These are phyloP conservation scores for Aspergillaceae sp. DNA, from an alignment of 2,329 filamentous ascomycete species.

Conservation along the genomic window DNA sequence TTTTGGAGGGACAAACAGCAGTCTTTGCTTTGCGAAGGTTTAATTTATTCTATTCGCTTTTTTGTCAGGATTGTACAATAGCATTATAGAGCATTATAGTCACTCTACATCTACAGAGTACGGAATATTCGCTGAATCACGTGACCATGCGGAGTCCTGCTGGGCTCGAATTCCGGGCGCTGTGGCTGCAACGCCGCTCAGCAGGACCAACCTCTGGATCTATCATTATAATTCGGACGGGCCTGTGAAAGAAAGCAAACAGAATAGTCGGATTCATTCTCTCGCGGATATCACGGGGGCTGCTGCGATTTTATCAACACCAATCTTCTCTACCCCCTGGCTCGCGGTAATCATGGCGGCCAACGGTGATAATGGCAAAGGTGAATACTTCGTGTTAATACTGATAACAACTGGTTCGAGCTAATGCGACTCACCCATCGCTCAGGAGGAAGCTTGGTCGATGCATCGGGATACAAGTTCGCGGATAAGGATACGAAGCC, in stretches of 20 bases:
- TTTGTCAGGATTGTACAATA: not conserved
- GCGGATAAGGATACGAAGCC: conserved; percentile 37
- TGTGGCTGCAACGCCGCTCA: no score
- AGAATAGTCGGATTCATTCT: no score
- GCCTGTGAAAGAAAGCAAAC: not conserved
- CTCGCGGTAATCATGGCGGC: conserved; percentile 23
- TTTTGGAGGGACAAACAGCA: conserved; percentile 94
- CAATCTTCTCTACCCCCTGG: not conserved
- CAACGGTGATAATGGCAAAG: conserved; percentile 28
- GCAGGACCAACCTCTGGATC: no score
- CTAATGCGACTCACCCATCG: not conserved
- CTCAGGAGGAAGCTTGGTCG: conserved; percentile 28
- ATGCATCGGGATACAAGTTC: conserved; percentile 40
- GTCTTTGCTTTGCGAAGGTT: conserved; percentile 57
- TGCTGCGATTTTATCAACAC: no score
- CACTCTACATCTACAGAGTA: no score
- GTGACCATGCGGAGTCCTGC: not conserved
- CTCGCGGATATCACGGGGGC: no score
- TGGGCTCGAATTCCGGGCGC: no score
- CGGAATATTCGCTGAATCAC: no score
- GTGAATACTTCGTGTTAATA: conserved; percentile 14
- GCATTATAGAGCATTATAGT: not conserved
- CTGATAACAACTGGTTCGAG: not conserved
- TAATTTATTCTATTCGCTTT: not conserved
- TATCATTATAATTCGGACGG: not conserved